Base-by-base conservation (phyloP, 257 asterid genomes). In the Solanum tacnaense region DNA sequence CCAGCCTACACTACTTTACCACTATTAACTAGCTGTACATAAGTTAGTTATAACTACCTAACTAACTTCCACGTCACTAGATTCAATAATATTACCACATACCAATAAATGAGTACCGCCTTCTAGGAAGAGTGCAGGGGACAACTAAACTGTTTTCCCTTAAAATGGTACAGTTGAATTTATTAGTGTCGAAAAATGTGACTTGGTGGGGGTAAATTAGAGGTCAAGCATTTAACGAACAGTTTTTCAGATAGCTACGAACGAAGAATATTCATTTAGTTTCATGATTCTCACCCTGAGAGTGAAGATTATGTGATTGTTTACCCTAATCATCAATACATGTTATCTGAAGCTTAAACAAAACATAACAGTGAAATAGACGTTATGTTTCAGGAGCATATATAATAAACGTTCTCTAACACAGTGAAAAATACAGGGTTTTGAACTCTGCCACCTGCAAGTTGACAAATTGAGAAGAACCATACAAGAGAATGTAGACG, bases 291-390 rank as follows among this genome's bases (percentile, higher is more conserved):
- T 67, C 18, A 5, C 23, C 29, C 62, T 31, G 81, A 29, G 62
- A 85, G 1, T 29, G 86, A 52, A 52, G 36, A 16, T 39, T 9
- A 44, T 44, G 21, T 52, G 9, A 68, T 68, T 32, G 67, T 68
- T 52, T 62, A 49, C 90, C 87, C 88, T 35, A 20, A 86, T 29
- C 91, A 87, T 74, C 71, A 38, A 85, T 88, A 90, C 97, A 95
- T 38, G 97, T 88, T 95, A 92, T 92, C 92, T 92, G 93, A 94
- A 94, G 92, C 97, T 96, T 86, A 94, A 89, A 92, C 98, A 95
- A 90, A 90, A 92, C 98, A 96, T 95, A 60, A 25, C 52, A 83
- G 70, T 11, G 49, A 41, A 41, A 41, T 41, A 41, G 13, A 41
- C 49, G 49, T 41, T 41, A 41, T 41, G 49, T 10, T 41, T 41